Evolutionary conservation across 108 stramenopile genomes (phyloP), one percentile per base, ranked within the genome.

Genomic region (Hondaea fermentalgiana): DNA sequence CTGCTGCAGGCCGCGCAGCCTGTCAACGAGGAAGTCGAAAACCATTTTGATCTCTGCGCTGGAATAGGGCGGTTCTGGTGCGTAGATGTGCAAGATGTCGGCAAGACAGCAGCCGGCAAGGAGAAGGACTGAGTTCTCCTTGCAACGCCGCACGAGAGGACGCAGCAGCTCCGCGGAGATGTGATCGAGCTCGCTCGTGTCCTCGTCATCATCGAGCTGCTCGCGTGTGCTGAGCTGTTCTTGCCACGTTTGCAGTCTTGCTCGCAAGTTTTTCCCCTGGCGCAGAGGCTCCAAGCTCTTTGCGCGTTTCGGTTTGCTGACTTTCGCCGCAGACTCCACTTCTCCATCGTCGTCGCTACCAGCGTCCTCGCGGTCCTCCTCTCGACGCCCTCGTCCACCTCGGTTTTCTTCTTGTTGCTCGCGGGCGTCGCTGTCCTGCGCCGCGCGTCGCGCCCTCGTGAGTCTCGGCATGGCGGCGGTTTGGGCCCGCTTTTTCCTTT

Each of bases 71-170:
- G 76, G 76, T 6, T 83, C 76, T 6, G 76, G 76, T 2, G 76
- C 76, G 28, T 83, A 83, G 1, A 83, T 53, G 51, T 83, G 76
- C 51, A 83, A 23, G 51, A 83, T 83, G 51, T 83, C 76, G 8
- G 76, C 76, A 3, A 83, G 28, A 28, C 76, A 83, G 51, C 76
- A 83, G n/a, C 76, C 76, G 5, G 76, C 76, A 23, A 83, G 76
- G 25, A 83, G 76, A 12, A 47, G 10, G 43, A 83, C 76, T 0
- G 12, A 8, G 76, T 83, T 83, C 12, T 83, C 76, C 3, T 53
- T 83, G 76, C 76, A 53, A 43, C 28, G 19, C 45, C 44, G 12
- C 19, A 83, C 76, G 19, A 83, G 51, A n/a, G 76, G 76, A 19
- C 51, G 44, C 23, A 83, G 19, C 4, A 83, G 51, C 76, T 83